Evolutionary conservation across 2,329 filamentous ascomycete genomes (phyloP).

Genomic region (Neofusicoccum kwambonambiense): DNA sequence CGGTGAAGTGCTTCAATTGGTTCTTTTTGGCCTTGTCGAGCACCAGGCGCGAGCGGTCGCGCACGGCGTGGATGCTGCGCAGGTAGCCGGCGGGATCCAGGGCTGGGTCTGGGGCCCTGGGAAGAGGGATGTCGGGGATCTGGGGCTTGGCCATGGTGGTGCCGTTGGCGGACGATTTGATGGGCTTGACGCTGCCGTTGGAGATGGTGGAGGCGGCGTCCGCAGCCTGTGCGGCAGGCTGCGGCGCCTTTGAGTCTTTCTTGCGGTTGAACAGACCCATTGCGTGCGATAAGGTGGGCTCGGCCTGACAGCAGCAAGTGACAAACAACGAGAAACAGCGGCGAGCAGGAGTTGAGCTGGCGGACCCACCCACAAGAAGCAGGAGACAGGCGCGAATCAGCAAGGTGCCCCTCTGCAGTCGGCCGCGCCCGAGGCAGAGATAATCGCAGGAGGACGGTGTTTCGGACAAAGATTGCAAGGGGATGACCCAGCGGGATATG

Average conservation of each 20-base stretch:
- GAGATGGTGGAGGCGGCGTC: slow-evolving; percentile 43
- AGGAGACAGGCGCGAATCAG: slow-evolving; percentile 6
- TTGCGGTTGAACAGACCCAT: slow-evolving; percentile 58
- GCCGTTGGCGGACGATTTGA: slow-evolving; percentile 40
- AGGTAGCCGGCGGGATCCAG: slow-evolving; percentile 89
- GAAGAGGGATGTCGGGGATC: slow-evolving; percentile 75
- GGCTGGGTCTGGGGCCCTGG: slow-evolving; percentile 80
- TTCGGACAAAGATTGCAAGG: slow-evolving; percentile 13
- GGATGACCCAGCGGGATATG: neutral
- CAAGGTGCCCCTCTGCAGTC: slow-evolving; percentile 10
- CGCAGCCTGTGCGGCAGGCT: slow-evolving; percentile 25
- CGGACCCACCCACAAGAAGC: slow-evolving; percentile 9
- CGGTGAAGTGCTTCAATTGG: slow-evolving; percentile 79
- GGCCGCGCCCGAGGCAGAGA: slow-evolving; percentile 8
- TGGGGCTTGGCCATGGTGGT: slow-evolving; percentile 36
- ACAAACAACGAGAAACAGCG: slow-evolving; percentile 11
- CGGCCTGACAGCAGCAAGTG: slow-evolving; percentile 15
- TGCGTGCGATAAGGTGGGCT: slow-evolving; percentile 13
- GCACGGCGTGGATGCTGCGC: slow-evolving; percentile 81
- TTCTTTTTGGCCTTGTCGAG: slow-evolving; percentile 75
- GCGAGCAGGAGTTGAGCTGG: slow-evolving; percentile 11
- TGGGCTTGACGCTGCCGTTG: slow-evolving; percentile 52
- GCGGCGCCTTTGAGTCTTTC: slow-evolving; percentile 39
- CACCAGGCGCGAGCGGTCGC: slow-evolving; percentile 73
- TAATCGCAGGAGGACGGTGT: slow-evolving; percentile 12